Conservation (phyloP, 192 early-diverging fungal species). For the Allomyces arbusculus region DNA sequence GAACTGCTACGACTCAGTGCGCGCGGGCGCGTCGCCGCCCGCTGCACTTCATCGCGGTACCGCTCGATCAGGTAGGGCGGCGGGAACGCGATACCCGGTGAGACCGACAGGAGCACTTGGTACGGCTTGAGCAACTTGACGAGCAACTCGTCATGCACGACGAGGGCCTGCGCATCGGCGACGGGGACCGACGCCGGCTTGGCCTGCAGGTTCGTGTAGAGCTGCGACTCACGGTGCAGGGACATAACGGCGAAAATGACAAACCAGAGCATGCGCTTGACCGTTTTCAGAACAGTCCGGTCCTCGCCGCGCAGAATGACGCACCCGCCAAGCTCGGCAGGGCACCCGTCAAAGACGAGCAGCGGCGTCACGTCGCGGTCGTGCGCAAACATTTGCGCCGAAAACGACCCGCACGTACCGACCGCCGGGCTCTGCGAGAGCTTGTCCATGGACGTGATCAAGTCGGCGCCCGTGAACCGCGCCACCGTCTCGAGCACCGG, state of each 20-base stretch:
- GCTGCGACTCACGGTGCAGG: not conserved
- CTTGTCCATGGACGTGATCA: constrained; percentile 67
- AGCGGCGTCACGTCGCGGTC: constrained; percentile 44
- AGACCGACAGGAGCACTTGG: constrained; percentile 61
- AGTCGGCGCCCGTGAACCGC: constrained; percentile 60
- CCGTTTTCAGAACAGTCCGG: constrained; percentile 32
- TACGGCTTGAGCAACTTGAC: constrained; percentile 25
- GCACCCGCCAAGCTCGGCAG: constrained; percentile 56
- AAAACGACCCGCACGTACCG: constrained; percentile 57
- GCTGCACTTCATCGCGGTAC: constrained; percentile 36
- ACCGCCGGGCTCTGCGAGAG: constrained; percentile 46
- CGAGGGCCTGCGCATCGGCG: not conserved
- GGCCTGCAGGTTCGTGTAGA: not conserved
- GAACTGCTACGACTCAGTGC: constrained; percentile 3
- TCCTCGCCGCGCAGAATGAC: constrained; percentile 74
- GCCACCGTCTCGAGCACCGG: constrained; percentile 70
- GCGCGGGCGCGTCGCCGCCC: not conserved
- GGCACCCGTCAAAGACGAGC: constrained; percentile 73
- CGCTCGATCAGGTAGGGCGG: constrained; percentile 57
- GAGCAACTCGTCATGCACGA: not conserved
- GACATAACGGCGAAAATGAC: constrained; percentile 47
- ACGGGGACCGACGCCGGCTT: not conserved
- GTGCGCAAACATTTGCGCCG: constrained; percentile 63
- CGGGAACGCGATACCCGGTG: constrained; percentile 67
- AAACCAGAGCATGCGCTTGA: constrained; percentile 67